Evolutionary conservation across 148 eudicot genomes (phyloP).

Genomic region (Amaranthus hypochondriacus): DNA sequence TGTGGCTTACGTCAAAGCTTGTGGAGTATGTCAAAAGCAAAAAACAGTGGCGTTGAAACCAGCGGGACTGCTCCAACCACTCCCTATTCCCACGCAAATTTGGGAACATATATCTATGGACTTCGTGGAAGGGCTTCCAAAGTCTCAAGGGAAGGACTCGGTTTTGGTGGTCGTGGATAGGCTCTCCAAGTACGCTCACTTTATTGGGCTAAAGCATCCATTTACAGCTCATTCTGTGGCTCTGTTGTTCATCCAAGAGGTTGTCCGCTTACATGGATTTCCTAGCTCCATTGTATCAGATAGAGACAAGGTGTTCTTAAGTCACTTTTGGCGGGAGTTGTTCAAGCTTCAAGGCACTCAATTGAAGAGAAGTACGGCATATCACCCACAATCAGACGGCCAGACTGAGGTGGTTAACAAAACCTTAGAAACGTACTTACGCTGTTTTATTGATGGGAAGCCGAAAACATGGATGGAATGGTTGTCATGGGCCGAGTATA

Average conservation of each 20-base stretch:
- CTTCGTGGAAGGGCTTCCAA: neutral
- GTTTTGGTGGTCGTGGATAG: neutral
- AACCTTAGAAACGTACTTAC: neutral
- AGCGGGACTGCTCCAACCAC: too few relatives aligned
- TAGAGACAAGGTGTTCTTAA: neutral
- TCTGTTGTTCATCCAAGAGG: neutral
- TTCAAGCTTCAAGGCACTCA: neutral
- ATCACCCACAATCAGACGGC: neutral
- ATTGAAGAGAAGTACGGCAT: neutral
- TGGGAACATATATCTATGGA: neutral
- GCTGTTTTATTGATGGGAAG: neutral
- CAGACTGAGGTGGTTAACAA: neutral
- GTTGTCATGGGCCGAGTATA: neutral
- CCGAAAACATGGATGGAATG: neutral
- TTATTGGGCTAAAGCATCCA: neutral
- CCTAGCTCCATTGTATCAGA: neutral
- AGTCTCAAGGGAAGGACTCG: neutral
- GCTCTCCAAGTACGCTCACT: neutral
- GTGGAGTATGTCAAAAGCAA: too few relatives aligned
- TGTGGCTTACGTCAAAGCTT: too few relatives aligned
- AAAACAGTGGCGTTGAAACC: too few relatives aligned
- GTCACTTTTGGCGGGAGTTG: neutral
- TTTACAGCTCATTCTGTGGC: neutral
- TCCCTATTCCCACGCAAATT: too few relatives aligned
- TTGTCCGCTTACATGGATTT: neutral